These are phyloP conservation scores for Zygotorulaspora danielsina DNA, from an alignment of 805 yeast genomes.

Conservation along the genomic window DNA sequence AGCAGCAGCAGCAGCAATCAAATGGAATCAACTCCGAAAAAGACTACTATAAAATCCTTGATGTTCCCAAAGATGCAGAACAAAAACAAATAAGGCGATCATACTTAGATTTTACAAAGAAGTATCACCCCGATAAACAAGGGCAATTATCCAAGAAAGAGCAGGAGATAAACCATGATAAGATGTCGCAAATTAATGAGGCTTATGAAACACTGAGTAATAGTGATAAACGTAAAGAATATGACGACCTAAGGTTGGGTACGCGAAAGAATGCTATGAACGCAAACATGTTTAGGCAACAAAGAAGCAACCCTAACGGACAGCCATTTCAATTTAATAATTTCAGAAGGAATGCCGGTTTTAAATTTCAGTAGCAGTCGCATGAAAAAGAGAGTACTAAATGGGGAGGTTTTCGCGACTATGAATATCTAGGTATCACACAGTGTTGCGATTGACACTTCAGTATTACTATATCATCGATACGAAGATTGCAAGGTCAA, in stretches of 20 bases:
- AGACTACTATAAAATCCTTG: conserved; percentile 79
- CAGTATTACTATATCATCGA: too few species aligned
- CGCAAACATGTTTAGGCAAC: conserved; percentile 12
- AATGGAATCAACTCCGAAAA: conserved; percentile 36
- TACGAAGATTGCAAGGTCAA: too few species aligned
- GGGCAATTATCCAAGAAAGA: conserved; percentile 54
- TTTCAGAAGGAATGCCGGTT: conserved; percentile 16
- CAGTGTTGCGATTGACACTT: too few species aligned
- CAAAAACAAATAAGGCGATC: conserved; percentile 74
- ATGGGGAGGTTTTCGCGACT: too few species aligned
- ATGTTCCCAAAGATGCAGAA: conserved; percentile 61
- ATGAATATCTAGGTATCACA: too few species aligned
- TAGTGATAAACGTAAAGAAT: conserved; percentile 56
- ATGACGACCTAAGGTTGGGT: conserved; percentile 47
- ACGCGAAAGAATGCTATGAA: conserved; percentile 4
- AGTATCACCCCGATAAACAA: conserved; percentile 90
- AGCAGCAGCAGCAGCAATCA: conserved; percentile 34
- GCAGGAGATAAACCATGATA: conserved; percentile 65
- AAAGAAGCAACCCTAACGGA: conserved; percentile 14
- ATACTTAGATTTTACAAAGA: conserved; percentile 69
- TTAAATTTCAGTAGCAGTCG: conserved; percentile 8
- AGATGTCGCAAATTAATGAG: conserved; percentile 88
- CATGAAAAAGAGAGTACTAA: too few species aligned
- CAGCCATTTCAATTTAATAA: conserved; percentile 20
- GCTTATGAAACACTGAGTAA: conserved; percentile 85